A percentile compares a stretch with the other conserved stretches of the same genome.
These are phyloP conservation scores for Zopfia rhizophila DNA, from an alignment of 2,329 filamentous ascomycete species.

Conservation along the genomic window DNA sequence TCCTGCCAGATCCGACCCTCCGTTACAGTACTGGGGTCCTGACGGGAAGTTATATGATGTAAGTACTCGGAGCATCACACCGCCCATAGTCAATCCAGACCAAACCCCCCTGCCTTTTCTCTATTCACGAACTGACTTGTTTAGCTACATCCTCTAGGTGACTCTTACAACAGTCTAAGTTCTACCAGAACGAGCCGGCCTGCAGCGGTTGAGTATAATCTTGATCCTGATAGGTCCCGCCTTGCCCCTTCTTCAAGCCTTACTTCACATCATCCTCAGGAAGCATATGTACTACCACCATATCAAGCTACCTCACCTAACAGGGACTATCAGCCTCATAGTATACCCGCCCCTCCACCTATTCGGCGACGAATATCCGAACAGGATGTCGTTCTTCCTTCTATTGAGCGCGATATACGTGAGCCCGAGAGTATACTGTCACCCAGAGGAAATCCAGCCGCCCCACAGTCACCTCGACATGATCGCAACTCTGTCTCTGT, in stretches of 20 bases:
- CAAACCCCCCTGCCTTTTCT: slow-evolving; percentile 8
- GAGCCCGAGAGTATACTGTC: slow-evolving; percentile 13
- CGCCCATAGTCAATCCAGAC: slow-evolving; percentile 23
- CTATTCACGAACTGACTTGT: slow-evolving; percentile 30
- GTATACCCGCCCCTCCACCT: slow-evolving; percentile 21
- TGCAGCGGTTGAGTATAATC: slow-evolving; percentile 26
- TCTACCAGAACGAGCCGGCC: neutral
- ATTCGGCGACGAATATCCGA: slow-evolving; percentile 37
- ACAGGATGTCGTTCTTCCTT: slow-evolving; percentile 45
- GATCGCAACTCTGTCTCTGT: slow-evolving; percentile 15
- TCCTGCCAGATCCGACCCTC: slow-evolving; percentile 21
- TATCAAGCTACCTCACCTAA: slow-evolving; percentile 25
- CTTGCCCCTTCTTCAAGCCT: slow-evolving; percentile 18
- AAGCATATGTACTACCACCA: slow-evolving; percentile 23
- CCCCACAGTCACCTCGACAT: slow-evolving; percentile 2
- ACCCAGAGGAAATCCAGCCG: slow-evolving; percentile 2
- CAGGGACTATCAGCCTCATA: slow-evolving; percentile 22
- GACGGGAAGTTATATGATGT: slow-evolving; percentile 47
- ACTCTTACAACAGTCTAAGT: slow-evolving; percentile 12
- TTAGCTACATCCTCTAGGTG: slow-evolving; percentile 44
- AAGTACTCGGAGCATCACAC: slow-evolving; percentile 34
- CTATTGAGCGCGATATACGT: slow-evolving; percentile 44
- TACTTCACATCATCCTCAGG: slow-evolving; percentile 21
- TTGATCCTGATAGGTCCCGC: neutral
- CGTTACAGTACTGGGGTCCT: slow-evolving; percentile 34